Base-by-base conservation (phyloP, 805 yeast genomes). In the Zygoascus bituminiphila region DNA sequence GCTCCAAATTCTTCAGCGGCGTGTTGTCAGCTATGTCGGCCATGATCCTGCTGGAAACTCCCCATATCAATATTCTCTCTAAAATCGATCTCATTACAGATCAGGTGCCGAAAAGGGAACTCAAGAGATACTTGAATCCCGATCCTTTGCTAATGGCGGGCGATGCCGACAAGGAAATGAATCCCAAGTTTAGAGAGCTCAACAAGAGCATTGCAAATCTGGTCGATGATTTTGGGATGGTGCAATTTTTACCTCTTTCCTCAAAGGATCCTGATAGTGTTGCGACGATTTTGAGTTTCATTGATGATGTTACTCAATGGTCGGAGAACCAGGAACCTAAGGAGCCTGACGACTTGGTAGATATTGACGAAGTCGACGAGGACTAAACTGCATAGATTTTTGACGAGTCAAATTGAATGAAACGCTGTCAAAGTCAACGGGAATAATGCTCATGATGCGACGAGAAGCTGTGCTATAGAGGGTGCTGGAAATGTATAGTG, bases 161-260 rank as follows among this genome's bases (percentile, higher is more conserved):
- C 37, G 75, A 72, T 36, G 74, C 72, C 5, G 74, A 74, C 47
- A 70, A 71, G 44, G 71, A 69, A 39, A 68, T 77, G 44, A 79
- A 79, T 56, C 80, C 82, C 40, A 82, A 76, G 59, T 91, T 81
- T 60, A 75, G 81, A 35, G 78, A 73, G 52, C 73, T 93, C 51
- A 91, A 88, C 63, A 76, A 77, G 56, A 76, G 89, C 14, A 88
- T 93, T 56, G 96, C 97, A 0, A 81, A 84, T 54, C 71, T 93
- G 56, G 94, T 89, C 31, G 98, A 93, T 62, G 99, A 93, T 60
- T 93, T 93, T 64, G 98, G 98, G 5, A 93, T 93, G 99, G 97
- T 93, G 2, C 97, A 93, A 63, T 93, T 88, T 61, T 69, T 93
- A 55, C 98, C 98, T 0, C 72, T 93, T 54, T 94, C 88, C 61